Conservation (phyloP, 2,329 filamentous ascomycete species). For the Ophiostoma sp. region DNA sequence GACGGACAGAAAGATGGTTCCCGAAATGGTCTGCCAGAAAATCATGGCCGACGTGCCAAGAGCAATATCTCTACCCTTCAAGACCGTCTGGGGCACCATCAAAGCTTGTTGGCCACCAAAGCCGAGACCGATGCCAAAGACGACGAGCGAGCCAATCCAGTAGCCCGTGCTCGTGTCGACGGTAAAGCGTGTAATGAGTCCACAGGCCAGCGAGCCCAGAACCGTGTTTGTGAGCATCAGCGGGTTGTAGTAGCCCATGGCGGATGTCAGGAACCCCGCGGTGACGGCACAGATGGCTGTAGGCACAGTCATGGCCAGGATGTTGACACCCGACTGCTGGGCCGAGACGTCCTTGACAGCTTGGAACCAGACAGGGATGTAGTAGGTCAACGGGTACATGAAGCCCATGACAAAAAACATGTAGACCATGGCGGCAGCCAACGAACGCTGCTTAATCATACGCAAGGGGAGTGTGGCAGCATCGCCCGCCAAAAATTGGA, state of each 20-base stretch:
- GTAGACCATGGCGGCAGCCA: slow-evolving; percentile 26
- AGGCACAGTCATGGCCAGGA: slow-evolving; percentile 31
- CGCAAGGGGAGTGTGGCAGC: slow-evolving; percentile 45
- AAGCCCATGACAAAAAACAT: slow-evolving; percentile 25
- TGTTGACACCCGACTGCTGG: slow-evolving; percentile 38
- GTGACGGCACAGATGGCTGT: slow-evolving; percentile 32
- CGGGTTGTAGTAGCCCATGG: slow-evolving; percentile 41
- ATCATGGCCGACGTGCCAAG: slow-evolving; percentile 40
- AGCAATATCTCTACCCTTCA: slow-evolving; percentile 31
- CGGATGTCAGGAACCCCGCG: slow-evolving; percentile 31
- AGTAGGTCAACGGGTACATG: slow-evolving; percentile 30
- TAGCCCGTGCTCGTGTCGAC: slow-evolving; percentile 31
- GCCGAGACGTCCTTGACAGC: slow-evolving; percentile 35
- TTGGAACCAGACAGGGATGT: slow-evolving; percentile 43
- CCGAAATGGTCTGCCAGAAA: slow-evolving; percentile 54
- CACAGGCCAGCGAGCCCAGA: slow-evolving; percentile 35
- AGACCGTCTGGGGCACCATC: slow-evolving; percentile 33
- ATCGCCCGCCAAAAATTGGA: slow-evolving; percentile 43
- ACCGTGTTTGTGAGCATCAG: slow-evolving; percentile 26
- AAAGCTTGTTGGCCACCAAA: slow-evolving; percentile 34
- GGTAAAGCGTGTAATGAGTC: slow-evolving; percentile 39
- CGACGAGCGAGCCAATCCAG: slow-evolving; percentile 38
- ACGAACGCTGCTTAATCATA: slow-evolving; percentile 41
- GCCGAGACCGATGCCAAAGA: slow-evolving; percentile 34
- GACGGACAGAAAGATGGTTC: slow-evolving; percentile 50